phyloP scores from a whole-genome alignment of 371 early-diverging fungal species.

The Mucor piriformis region DNA sequence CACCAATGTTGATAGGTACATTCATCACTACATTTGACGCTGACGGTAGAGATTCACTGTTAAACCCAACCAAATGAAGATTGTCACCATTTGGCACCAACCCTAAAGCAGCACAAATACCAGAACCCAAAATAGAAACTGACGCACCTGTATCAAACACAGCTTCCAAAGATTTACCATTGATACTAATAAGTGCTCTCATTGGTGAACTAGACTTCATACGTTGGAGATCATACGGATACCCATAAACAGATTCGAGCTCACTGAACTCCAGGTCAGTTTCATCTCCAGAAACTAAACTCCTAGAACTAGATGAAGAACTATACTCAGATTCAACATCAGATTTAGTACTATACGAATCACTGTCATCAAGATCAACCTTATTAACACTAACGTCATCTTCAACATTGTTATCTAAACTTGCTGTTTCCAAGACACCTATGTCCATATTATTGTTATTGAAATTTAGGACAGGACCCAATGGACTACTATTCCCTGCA shows the following conservation, averaged over 20 bases:
- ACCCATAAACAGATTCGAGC: constrained; percentile 1
- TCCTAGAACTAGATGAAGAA: too few relatives aligned
- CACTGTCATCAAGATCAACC: background rate
- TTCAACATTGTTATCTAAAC: too few relatives aligned
- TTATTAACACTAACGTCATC: background rate
- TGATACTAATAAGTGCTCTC: constrained; percentile 7
- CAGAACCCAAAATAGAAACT: constrained; percentile 11
- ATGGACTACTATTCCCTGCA: background rate
- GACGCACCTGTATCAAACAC: constrained; percentile 19
- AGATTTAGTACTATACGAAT: background rate
- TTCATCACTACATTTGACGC: background rate
- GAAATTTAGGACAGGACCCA: too few relatives aligned
- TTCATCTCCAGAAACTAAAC: background rate
- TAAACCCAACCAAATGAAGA: background rate
- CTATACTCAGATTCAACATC: background rate
- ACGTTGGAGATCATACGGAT: constrained; percentile 12
- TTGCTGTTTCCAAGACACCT: too few relatives aligned
- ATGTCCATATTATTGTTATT: too few relatives aligned
- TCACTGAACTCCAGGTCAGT: constrained; percentile 3
- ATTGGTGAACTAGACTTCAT: constrained; percentile 16
- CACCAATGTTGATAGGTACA: constrained; percentile 9
- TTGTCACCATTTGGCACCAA: constrained; percentile 4
- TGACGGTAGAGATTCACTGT: background rate
- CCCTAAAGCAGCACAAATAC: constrained; percentile 3
- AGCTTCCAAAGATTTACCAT: constrained; percentile 12